Conservation (phyloP, 441 rosid species). For the Erodium trifolium region DNA sequence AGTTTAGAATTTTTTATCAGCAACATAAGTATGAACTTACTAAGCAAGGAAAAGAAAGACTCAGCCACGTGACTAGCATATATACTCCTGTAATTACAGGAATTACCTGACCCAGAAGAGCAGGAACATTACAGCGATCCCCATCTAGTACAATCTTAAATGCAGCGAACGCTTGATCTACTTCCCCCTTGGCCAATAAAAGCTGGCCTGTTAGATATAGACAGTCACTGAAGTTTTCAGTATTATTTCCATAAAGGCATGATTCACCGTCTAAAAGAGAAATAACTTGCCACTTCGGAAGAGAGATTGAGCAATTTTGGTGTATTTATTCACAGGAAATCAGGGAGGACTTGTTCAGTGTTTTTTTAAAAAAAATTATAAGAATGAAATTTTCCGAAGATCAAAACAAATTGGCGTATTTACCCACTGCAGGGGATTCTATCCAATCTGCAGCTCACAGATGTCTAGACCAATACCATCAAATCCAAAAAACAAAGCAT, state of each 20-base stretch:
- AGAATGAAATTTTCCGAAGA: neutral
- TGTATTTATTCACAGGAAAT: neutral
- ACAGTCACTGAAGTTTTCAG: constrained; percentile 16
- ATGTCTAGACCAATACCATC: neutral
- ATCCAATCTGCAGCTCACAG: neutral
- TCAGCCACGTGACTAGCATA: neutral
- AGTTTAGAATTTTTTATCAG: neutral
- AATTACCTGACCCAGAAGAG: constrained; percentile 90
- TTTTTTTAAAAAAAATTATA: too few species aligned
- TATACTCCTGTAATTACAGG: neutral
- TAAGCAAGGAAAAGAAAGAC: neutral
- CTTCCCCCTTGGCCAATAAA: constrained; percentile 91
- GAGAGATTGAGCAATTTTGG: neutral
- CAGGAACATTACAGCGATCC: constrained; percentile 75
- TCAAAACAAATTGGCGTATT: neutral
- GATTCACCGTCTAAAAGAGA: neutral
- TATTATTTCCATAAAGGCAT: constrained; percentile 5
- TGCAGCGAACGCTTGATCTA: constrained; percentile 84
- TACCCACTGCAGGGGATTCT: neutral
- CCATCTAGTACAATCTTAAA: constrained; percentile 78
- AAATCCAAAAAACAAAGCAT: neutral
- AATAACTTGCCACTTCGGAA: constrained; percentile 2
- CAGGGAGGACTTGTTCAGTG: neutral
- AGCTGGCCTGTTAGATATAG: constrained; percentile 68
- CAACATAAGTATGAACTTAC: neutral